A percentile compares a stretch with the other conserved stretches of the same genome.
phyloP scores from a whole-genome alignment of 2,329 filamentous ascomycete genomes.

The Colletotrichum sp. region DNA sequence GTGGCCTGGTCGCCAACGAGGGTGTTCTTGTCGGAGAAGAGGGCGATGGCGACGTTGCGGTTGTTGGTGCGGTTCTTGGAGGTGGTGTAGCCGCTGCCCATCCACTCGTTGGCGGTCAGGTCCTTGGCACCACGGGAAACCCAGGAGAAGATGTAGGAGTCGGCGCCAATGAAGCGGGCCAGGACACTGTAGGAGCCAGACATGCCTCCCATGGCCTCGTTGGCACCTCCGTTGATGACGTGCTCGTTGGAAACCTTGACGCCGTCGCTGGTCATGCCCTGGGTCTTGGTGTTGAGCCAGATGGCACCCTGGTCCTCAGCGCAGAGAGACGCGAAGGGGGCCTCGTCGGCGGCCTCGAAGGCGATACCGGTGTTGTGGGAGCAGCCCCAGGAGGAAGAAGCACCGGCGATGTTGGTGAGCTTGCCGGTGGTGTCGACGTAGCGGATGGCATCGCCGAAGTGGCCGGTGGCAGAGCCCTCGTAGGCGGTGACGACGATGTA shows the following conservation, averaged over 20 bases:
- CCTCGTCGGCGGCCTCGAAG: slow-evolving; percentile 62
- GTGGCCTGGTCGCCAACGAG: slow-evolving; percentile 58
- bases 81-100: slow-evolving; percentile 61
- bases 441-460: slow-evolving; percentile 60
- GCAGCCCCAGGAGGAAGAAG: slow-evolving; percentile 64
- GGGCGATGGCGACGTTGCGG: slow-evolving; percentile 64
- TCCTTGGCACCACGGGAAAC: slow-evolving; percentile 64
- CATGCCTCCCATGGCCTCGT: slow-evolving; percentile 68
- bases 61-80: slow-evolving; percentile 58
- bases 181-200: slow-evolving; percentile 65
- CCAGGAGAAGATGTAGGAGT: slow-evolving; percentile 67
- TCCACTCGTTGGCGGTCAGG: slow-evolving; percentile 60
- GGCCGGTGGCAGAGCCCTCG: slow-evolving; percentile 56
- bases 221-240: slow-evolving; percentile 62
- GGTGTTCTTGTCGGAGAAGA: slow-evolving; percentile 63
- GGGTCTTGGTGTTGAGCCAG: slow-evolving; percentile 67
- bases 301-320: slow-evolving; percentile 68
- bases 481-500: slow-evolving; percentile 68
- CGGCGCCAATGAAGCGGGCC: slow-evolving; percentile 54
- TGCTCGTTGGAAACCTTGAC: slow-evolving; percentile 69
- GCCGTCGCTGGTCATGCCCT: slow-evolving; percentile 57
- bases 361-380: slow-evolving; percentile 71
- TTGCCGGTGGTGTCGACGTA: slow-evolving; percentile 54
- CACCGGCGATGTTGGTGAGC: slow-evolving; percentile 55
- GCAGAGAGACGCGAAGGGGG: slow-evolving; percentile 64